Conservation (phyloP, 2,329 filamentous ascomycete species). For the Talaromyces sp. region DNA sequence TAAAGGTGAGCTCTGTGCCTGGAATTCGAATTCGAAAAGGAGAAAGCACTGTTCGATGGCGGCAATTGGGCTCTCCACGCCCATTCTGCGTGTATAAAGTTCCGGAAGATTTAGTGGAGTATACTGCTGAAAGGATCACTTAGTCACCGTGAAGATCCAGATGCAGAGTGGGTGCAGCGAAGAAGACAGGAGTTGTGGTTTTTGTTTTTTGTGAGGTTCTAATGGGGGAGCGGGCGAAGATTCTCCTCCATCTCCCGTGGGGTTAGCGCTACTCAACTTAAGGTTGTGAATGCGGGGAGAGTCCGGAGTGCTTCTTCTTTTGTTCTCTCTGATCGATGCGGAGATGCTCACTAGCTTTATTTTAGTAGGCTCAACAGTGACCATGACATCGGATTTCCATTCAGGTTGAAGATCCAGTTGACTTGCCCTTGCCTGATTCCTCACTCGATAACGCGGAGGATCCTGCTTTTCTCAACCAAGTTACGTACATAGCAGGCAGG, state of each 20-base stretch:
- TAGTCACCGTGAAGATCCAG: neutral
- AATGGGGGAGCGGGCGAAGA: neutral
- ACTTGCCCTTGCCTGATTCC: neutral
- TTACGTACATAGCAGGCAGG: neutral
- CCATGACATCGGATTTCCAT: neutral
- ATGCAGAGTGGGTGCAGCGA: neutral
- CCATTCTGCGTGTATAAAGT: neutral
- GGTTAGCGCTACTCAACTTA: neutral
- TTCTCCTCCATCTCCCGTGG: neutral
- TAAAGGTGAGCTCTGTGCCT: neutral
- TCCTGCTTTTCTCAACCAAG: neutral
- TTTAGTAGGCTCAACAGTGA: neutral
- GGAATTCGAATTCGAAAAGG: neutral
- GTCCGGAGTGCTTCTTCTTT: neutral
- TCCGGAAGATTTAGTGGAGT: neutral
- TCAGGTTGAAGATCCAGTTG: neutral
- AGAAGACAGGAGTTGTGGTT: neutral
- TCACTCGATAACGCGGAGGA: neutral
- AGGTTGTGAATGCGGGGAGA: neutral
- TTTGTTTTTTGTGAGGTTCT: neutral
- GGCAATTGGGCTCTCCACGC: neutral
- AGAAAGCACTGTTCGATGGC: neutral
- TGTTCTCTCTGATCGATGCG: neutral
- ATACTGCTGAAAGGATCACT: neutral
- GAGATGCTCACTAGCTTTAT: neutral